phyloP scores from a whole-genome alignment of 495 filamentous ascomycete species.

The Penicillium maclennaniae region DNA sequence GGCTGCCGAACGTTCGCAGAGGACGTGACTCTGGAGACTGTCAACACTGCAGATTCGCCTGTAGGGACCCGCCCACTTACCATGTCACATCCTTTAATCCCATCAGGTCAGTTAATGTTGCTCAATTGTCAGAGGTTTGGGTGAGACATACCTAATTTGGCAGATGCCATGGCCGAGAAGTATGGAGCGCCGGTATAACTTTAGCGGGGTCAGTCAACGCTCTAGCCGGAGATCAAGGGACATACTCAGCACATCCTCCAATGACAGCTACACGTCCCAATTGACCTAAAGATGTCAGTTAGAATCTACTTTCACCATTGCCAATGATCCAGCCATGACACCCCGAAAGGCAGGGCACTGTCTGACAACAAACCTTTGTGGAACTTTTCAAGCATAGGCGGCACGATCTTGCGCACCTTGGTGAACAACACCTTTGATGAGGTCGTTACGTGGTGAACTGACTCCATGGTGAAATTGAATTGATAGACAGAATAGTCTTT shows the following conservation, averaged over 20 bases:
- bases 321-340: not conserved
- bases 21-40: constrained; percentile 75
- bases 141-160: constrained; percentile 56
- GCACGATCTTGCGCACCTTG: constrained; percentile 86
- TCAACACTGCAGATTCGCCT: constrained; percentile 2
- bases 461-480: constrained; percentile 28
- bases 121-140: not conserved
- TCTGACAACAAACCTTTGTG: constrained; percentile 71
- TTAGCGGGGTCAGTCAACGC: constrained; percentile 15
- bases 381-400: constrained; percentile 91
- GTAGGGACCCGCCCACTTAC: constrained; percentile 33
- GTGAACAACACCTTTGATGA: constrained; percentile 69
- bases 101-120: not conserved
- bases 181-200: constrained; percentile 95
- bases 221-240: not conserved
- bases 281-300: constrained; percentile 60
- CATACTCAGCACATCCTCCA: constrained; percentile 82
- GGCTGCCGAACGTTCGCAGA: constrained; percentile 86
- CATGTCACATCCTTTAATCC: constrained; percentile 66
- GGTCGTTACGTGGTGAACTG: constrained; percentile 47
- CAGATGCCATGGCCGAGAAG: constrained; percentile 96
- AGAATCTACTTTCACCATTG: not conserved
- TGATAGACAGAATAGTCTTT: not conserved
- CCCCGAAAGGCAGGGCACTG: not conserved
- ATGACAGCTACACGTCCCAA: constrained; percentile 90